phyloP scores from a whole-genome alignment of 345 rosid species.

The Populus simonii region DNA sequence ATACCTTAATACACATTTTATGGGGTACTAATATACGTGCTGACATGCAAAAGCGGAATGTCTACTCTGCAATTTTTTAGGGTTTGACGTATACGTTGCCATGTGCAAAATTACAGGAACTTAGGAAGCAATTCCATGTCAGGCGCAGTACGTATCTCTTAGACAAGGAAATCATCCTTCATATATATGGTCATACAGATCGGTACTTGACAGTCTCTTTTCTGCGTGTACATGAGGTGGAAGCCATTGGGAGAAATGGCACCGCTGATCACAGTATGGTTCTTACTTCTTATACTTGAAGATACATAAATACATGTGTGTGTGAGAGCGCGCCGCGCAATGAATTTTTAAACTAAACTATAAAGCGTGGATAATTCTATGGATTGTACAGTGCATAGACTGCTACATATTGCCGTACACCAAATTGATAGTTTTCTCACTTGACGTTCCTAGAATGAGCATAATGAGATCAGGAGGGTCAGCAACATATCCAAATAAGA shows the following conservation, averaged over 20 bases:
- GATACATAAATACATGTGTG: neutral
- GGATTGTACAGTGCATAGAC: neutral
- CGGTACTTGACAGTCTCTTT: neutral
- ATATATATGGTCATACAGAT: neutral
- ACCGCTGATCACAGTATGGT: neutral
- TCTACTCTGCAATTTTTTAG: conserved; percentile 9
- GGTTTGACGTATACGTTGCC: neutral
- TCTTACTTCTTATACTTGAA: neutral
- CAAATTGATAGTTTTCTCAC: neutral
- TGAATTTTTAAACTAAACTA: neutral
- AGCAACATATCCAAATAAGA: neutral
- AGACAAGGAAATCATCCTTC: neutral
- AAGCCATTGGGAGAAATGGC: neutral
- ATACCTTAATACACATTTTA: neutral
- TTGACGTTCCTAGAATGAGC: neutral
- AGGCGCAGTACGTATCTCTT: neutral
- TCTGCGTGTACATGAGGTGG: neutral
- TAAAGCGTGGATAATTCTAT: neutral
- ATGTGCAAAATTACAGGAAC: neutral
- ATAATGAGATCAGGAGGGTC: neutral
- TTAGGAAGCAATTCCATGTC: neutral
- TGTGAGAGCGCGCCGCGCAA: neutral
- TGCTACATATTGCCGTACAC: neutral
- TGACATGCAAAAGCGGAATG: conserved; percentile 9
- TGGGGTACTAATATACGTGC: neutral